Base-by-base conservation (phyloP, 805 yeast species). In the Teunomyces aglyptinius region DNA sequence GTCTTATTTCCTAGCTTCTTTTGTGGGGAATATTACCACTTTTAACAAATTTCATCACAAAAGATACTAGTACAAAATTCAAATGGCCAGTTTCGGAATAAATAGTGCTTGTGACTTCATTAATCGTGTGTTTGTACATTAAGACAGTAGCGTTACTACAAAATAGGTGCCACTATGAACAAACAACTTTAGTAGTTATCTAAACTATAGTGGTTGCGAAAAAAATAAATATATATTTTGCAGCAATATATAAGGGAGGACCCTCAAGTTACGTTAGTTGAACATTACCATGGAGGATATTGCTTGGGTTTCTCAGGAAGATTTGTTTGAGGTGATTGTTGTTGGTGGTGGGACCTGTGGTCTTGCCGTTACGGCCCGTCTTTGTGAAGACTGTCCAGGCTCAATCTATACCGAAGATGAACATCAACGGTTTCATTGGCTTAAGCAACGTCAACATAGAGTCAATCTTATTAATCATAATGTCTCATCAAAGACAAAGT, bases 291-390 rank as follows among this genome's bases (percentile, higher is more conserved):
- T 29, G 20, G 36, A 41, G 16, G 24, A 29, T 15, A 22, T 18
- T 28, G 34, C 36, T 22, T 51, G 49, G 10, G 39, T 52, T 26
- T 43, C 55, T 4, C 29, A 26, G 6, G 58, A 54, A 11, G 50
- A 65, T 38, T 69, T 66, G 44, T 61, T 50, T 36, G 75, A 71
- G 42, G 68, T 65, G 0, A 58, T 73, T 6, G 60, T 74, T n/a
- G 61, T 74, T 18, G 79, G 79, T 7, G 77, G 76, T 3, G 78
- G 79, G 1, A 71, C 78, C 1, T 71, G 76, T 55, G 75, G 74
- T 1, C 56, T 74, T 4, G 76, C 78, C 0, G 59, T 59, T 6
- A 61, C 74, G 6, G 64, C 78, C 5, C 54, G 78, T 42, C 59
- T 74, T 31, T 70, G 76, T 49, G 78, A 74, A 53, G 57, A 56